phyloP scores from a whole-genome alignment of 306 rosid genomes.

The Hippophae rhamnoides region DNA sequence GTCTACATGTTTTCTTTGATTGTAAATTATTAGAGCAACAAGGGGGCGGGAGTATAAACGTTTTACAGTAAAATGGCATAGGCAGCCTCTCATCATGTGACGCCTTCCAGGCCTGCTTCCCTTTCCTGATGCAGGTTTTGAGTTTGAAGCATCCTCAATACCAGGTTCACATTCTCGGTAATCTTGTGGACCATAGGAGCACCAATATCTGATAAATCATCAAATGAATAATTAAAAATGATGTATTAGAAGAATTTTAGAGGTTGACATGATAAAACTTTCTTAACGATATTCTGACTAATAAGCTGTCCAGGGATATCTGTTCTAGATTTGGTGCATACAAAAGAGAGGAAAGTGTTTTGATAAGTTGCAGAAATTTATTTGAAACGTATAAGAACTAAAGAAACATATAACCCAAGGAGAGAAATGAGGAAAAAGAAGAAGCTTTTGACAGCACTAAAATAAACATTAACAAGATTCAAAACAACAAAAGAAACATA shows the following conservation, averaged over 20 bases:
- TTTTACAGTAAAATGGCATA: slow-evolving; percentile 72
- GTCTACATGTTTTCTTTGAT: slow-evolving; percentile 65
- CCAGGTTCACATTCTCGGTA: slow-evolving; percentile 44
- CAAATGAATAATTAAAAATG: neutral
- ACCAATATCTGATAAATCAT: slow-evolving; percentile 56
- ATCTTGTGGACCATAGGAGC: slow-evolving; percentile 89
- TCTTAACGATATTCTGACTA: no score
- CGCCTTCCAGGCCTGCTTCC: slow-evolving; percentile 85
- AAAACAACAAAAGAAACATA: slow-evolving; percentile 20
- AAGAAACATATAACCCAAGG: neutral
- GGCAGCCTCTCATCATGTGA: slow-evolving; percentile 85
- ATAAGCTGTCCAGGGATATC: no score
- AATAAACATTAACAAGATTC: neutral
- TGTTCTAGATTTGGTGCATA: neutral
- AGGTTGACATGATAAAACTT: neutral
- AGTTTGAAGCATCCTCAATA: slow-evolving; percentile 29
- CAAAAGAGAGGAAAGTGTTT: no score
- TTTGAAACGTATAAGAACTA: no score
- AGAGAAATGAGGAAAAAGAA: neutral
- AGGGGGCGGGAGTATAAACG: slow-evolving; percentile 54
- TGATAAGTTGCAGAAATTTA: no score
- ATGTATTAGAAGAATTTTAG: neutral
- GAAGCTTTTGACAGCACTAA: no score
- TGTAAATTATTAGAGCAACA: slow-evolving; percentile 59
- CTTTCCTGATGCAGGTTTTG: slow-evolving; percentile 67